Evolutionary conservation across 2,329 filamentous ascomycete species (phyloP).

Genomic region (Aspergillus sp.): DNA sequence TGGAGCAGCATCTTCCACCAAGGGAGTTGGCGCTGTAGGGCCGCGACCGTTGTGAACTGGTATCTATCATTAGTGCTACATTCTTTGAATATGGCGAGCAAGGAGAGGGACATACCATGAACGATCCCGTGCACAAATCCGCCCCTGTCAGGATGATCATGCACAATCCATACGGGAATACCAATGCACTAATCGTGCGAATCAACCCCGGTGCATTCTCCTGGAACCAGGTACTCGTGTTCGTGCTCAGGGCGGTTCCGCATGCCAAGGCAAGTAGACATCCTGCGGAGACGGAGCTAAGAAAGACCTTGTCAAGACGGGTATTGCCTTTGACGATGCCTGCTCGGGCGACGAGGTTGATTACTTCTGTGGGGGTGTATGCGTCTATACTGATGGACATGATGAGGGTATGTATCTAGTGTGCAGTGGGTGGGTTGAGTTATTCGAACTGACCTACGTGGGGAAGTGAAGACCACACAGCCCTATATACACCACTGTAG

Average conservation of each 20-base stretch:
- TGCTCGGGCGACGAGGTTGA: conserved; percentile 54
- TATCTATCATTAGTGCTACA: background rate
- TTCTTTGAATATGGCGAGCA: background rate
- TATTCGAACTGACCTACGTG: background rate
- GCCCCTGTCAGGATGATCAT: conserved; percentile 54
- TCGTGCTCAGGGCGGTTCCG: conserved; percentile 50
- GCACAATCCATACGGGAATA: conserved; percentile 54
- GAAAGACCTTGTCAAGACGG: conserved; percentile 56
- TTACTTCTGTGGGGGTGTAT: conserved; percentile 53
- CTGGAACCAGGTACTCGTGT: conserved; percentile 51
- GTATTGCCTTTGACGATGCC: conserved; percentile 56
- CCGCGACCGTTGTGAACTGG: conserved; percentile 49
- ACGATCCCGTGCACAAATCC: conserved; percentile 52
- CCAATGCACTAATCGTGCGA: conserved; percentile 47
- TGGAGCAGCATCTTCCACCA: conserved; percentile 41
- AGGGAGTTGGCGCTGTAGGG: conserved; percentile 45
- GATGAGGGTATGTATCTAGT: background rate
- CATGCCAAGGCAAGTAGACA: conserved; percentile 56
- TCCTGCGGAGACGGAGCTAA: conserved; percentile 55
- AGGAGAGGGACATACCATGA: conserved; percentile 39
- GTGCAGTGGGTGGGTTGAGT: background rate
- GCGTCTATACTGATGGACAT: conserved; percentile 36
- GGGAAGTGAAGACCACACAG: background rate
- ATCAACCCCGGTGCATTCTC: conserved; percentile 54
- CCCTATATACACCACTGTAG: background rate